These are phyloP conservation scores for Bondarzewia mesenterica DNA, from an alignment of 1,284 basidiomycete genomes.

Conservation along the genomic window DNA sequence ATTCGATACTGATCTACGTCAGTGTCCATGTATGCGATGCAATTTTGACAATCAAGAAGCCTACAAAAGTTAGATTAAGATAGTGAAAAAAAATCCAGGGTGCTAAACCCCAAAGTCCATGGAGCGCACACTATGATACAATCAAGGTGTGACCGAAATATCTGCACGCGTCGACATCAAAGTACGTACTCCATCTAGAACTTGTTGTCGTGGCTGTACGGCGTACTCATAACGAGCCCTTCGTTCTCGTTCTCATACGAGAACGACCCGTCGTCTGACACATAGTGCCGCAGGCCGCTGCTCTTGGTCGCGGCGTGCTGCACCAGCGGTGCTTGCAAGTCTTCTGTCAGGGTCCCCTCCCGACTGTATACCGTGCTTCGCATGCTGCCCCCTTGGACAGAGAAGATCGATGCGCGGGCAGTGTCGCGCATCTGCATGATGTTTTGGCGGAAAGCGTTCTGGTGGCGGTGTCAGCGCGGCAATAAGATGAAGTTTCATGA, in stretches of 20 bases:
- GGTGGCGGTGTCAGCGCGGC: neutral
- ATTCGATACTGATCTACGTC: no score
- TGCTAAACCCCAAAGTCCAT: no score
- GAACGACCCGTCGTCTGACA: constrained; percentile 38
- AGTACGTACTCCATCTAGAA: no score
- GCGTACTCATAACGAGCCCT: constrained; percentile 9
- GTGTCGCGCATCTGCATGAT: constrained; percentile 70
- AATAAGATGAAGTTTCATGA: neutral
- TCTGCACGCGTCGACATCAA: no score
- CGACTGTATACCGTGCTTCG: constrained; percentile 36
- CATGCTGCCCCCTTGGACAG: constrained; percentile 31
- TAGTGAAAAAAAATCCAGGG: no score
- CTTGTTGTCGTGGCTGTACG: constrained; percentile 10
- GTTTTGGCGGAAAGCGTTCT: constrained; percentile 74
- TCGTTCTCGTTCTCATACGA: constrained; percentile 8
- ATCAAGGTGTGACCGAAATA: no score
- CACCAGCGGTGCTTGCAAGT: constrained; percentile 46
- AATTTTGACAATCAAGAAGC: no score
- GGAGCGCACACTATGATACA: no score
- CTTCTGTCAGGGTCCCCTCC: constrained; percentile 31
- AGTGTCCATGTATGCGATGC: no score
- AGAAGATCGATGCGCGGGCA: constrained; percentile 55
- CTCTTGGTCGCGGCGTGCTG: constrained; percentile 38
- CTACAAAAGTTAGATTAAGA: no score
- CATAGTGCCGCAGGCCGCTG: constrained; percentile 48